Conservation (phyloP, 164 flowering plant species). For the Vitis riparia region DNA sequence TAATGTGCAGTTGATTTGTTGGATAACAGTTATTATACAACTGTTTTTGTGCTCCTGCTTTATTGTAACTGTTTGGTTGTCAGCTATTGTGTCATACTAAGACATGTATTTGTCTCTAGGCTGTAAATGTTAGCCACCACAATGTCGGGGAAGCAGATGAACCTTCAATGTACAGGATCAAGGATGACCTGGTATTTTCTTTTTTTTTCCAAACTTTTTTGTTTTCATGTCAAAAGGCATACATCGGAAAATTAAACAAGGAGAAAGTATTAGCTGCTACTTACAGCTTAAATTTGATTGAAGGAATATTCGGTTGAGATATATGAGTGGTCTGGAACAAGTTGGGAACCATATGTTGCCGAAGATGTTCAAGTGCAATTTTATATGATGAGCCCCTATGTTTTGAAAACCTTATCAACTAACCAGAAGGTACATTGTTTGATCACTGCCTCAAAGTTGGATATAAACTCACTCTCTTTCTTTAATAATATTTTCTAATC, state of each 20-base stretch:
- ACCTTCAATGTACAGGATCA: slow-evolving; percentile 89
- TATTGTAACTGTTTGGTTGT: neutral
- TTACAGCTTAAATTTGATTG: slow-evolving; percentile 20
- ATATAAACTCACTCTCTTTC: neutral
- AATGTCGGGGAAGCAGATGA: slow-evolving; percentile 87
- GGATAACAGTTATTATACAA: neutral
- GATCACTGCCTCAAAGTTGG: neutral
- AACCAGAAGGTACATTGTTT: slow-evolving; percentile 59
- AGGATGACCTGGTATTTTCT: slow-evolving; percentile 81
- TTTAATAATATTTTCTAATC: neutral
- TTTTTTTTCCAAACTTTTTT: neutral
- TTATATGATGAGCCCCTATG: slow-evolving; percentile 99
- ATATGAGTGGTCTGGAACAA: slow-evolving; percentile 90
- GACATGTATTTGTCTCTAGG: slow-evolving; percentile 34
- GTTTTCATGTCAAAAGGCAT: neutral
- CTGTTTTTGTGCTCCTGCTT: neutral
- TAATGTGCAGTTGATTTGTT: neutral
- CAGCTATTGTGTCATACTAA: slow-evolving; percentile 1
- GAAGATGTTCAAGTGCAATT: slow-evolving; percentile 96
- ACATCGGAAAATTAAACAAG: neutral
- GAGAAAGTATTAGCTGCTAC: neutral
- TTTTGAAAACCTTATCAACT: slow-evolving; percentile 78
- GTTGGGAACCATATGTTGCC: slow-evolving; percentile 91
- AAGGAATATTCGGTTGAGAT: slow-evolving; percentile 92
- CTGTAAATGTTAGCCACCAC: slow-evolving; percentile 76